Evolutionary conservation across 306 rosid genomes (phyloP), one percentile per base, ranked within the genome.

Genomic region (Prinsepia uniflora): DNA sequence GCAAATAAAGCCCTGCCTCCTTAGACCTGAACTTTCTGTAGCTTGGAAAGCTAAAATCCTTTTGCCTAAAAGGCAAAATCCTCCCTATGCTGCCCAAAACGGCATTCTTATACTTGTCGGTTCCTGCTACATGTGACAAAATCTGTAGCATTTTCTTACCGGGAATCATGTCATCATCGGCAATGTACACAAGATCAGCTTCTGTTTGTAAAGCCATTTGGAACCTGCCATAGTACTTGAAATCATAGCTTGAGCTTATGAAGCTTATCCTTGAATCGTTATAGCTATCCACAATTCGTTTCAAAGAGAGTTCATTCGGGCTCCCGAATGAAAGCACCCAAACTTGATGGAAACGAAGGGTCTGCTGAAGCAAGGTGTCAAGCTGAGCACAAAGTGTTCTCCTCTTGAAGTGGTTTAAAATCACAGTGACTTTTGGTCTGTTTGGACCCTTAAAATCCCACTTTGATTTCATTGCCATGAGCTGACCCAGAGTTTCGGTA

Each of bases 291-390:
- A 94, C 99, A 54, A 94, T 94, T 74, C 91, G 82, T 69, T 76
- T 87, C 9, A 94, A 36, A 1, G 99, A 91, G 9, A 71, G 62
- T 77, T 94, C 97, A 64, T 87, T 91, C 34, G 99, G 99, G 77
- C 99, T 94, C 12, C 99, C 99, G 72, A 94, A 94, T 43, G 99
- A 86, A 40, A 94, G 96, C 9, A 94, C 97, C 99, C 99, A 94
- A 72, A 81, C 96, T 44, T 89, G 95, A 79, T 94, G 96, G 55
- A 94, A 91, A 18, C 96, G 92, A 42, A 91, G 92, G 19, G 92
- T 84, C 49, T 94, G 97, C 17, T 82, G 84, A 48, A 89, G 96
- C 79, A 94, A 72, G 0, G 97, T 84, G 56, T 94, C 94, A 46
- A 91, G 82, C 65, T 94, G 97, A 57, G 99, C 84, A 72, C 99